Evolutionary conservation across 2,329 filamentous ascomycete species (phyloP), one percentile per base, ranked within the genome.

Genomic region (Alternaria tenuissima): DNA sequence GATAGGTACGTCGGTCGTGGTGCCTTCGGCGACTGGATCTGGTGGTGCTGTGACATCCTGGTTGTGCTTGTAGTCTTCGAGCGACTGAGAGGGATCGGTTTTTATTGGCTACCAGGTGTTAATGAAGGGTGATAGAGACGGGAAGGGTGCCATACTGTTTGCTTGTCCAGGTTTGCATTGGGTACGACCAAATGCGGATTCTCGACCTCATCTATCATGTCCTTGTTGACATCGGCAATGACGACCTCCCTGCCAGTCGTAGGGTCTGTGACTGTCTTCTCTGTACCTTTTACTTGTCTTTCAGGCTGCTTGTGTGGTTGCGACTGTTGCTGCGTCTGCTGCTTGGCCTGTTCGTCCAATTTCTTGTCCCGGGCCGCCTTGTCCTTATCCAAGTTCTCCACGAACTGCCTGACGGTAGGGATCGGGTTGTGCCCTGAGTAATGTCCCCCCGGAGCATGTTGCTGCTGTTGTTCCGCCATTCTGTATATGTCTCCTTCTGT

Each of bases 1-100:
- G 59, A 98, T 96, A 3, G 95, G 95, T 1, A 98, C 93, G 78
- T 98, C 95, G 26, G 92, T 94, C 0, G 94, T 98, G 34, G 90
- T 88, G 24, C 93, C 92, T 58, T 89, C 86, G 16, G 89, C 89
- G 20, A 97, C 84, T 0, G 94, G 94, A 67, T 96, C 94, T 1
- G 94, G 94, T 2, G 94, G 94, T 0, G 94, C 92, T 0, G 93
- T 96, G 58, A 96, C 84, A 79, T 98, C 94, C 79, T 97, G 94
- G 9, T 89, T 91, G 58, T 90, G 76, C 65, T 91, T 91, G 78
- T 98, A 97, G 65, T 96, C 91, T 61, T 90, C 86, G 28, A 89
- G 87, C 0, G 89, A 88, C 76, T 96, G 92, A 0, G 84, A 83
- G 0, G 89, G 78, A 1, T 91, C 87, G 1, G 92, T 92, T 72